Conservation (phyloP, 1,139 yeast species). For the Nakaseomyces nivariensis region DNA sequence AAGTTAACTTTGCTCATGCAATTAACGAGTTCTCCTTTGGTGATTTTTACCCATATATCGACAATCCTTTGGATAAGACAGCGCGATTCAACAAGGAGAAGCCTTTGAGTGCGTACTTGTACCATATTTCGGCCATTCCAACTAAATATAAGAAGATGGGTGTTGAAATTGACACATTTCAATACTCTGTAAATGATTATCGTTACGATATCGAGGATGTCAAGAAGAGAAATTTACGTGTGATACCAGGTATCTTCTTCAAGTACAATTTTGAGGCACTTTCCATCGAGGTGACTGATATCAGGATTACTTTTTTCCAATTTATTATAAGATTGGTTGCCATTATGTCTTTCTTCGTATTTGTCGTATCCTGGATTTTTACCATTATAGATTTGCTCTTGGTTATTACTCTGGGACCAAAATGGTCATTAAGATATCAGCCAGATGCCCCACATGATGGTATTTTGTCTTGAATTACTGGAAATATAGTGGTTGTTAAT, state of each 20-base stretch:
- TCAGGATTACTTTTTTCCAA: slow-evolving; percentile 63
- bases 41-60: slow-evolving; percentile 72
- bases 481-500: background rate
- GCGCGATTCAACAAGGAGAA: slow-evolving; percentile 44
- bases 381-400: slow-evolving; percentile 22
- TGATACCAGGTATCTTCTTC: slow-evolving; percentile 70
- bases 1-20: slow-evolving; percentile 71
- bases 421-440: slow-evolving; percentile 29
- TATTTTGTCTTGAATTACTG: slow-evolving; percentile 8
- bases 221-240: slow-evolving; percentile 23
- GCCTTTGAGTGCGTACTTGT: slow-evolving; percentile 42
- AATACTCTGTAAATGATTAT: slow-evolving; percentile 68
- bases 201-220: slow-evolving; percentile 24
- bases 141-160: slow-evolving; percentile 68
- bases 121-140: slow-evolving; percentile 75
- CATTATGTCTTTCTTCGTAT: slow-evolving; percentile 34
- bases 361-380: slow-evolving; percentile 31
- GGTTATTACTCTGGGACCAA: slow-evolving; percentile 30
- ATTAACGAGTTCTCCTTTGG: slow-evolving; percentile 88
- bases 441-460: slow-evolving; percentile 20
- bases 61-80: slow-evolving; percentile 77
- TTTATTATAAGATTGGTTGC: slow-evolving; percentile 74
- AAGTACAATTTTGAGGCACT: slow-evolving; percentile 86
- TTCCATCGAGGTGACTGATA: slow-evolving; percentile 56
- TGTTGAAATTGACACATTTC: slow-evolving; percentile 65